Base-by-base conservation (phyloP, 306 rosid genomes). In the Hippophae gyantsensis region DNA sequence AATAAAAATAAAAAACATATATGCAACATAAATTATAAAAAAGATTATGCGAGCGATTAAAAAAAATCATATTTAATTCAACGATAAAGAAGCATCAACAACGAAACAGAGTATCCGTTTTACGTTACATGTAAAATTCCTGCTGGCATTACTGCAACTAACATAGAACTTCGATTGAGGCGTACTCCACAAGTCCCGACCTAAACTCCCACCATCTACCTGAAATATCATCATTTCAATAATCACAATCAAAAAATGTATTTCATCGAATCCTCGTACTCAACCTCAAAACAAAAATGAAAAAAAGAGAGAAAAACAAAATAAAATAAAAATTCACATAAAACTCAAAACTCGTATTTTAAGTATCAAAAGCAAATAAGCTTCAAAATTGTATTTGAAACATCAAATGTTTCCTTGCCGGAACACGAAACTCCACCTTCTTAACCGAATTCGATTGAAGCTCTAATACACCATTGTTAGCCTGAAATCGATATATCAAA, bases 141-240 rank as follows among this genome's bases (percentile, higher is more conserved):
- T 54, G 68, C 74, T 47, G 38, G 90, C 80, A 62, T 72, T 78
- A 61, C 87, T 84, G 72, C 96, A 90, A 18, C 86, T 89, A 40
- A 32, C 55, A 72, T 73, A 87, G 54, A 58, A 55, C 26, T 73
- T 48, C 5, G 92, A 83, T 52, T 65, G 62, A 52, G 10, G 57
- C 8, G 90, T 69, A 38, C 66, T 76, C 97, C 97, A 90, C 58
- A 87, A 47, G 81, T 85, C 73, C 50, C 69, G 89, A 42, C 38
- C 80, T 53, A 65, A 74, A 44, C 79, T 62, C 13, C 69, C 79
- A 73, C 84, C 86, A 58, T 49, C 56, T 5, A 46, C 76, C 95
- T 86, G 43, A 9, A 62, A 42, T 52, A 14, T 67, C 8, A 3
- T 38, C 14, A 42, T 49, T 4, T 6, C 14, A 61, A 10, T 9